These are phyloP conservation scores for Daldinia grandis DNA, from an alignment of 495 filamentous ascomycete genomes.

Conservation along the genomic window DNA sequence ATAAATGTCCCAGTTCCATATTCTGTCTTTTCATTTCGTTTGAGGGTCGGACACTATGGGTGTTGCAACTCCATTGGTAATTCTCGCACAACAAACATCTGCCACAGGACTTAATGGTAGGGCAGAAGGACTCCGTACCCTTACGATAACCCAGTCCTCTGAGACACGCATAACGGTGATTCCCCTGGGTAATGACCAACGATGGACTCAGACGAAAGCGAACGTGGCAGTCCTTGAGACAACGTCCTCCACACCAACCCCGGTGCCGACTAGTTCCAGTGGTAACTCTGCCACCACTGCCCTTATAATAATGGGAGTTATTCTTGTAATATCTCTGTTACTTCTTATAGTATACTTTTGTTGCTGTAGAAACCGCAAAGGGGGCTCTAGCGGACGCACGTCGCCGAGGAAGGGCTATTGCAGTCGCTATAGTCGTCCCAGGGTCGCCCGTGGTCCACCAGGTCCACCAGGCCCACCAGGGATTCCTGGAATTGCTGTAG, in stretches of 20 bases:
- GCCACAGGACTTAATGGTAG: conserved; percentile 4
- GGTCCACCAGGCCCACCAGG: conserved; percentile 10
- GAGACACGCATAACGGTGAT: conserved; percentile 6
- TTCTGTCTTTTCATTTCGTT: neutral
- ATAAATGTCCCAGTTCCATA: neutral
- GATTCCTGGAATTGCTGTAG: neutral
- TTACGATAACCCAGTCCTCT: conserved; percentile 14
- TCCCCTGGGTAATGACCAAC: conserved; percentile 6
- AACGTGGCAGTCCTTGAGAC: neutral
- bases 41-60: conserved; percentile 7
- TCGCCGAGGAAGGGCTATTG: neutral
- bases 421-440: neutral
- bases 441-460: neutral
- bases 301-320: conserved; percentile 35
- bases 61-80: neutral
- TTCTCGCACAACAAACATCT: neutral
- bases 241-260: neutral
- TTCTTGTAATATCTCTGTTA: conserved; percentile 15
- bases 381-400: neutral
- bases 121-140: neutral
- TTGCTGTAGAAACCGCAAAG: conserved; percentile 1
- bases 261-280: neutral
- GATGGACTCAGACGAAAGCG: neutral
- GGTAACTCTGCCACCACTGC: conserved; percentile 20
- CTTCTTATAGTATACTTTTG: conserved; percentile 14